Conservation (phyloP, 768 basidiomycete species). For the Hortiboletus campestris region DNA sequence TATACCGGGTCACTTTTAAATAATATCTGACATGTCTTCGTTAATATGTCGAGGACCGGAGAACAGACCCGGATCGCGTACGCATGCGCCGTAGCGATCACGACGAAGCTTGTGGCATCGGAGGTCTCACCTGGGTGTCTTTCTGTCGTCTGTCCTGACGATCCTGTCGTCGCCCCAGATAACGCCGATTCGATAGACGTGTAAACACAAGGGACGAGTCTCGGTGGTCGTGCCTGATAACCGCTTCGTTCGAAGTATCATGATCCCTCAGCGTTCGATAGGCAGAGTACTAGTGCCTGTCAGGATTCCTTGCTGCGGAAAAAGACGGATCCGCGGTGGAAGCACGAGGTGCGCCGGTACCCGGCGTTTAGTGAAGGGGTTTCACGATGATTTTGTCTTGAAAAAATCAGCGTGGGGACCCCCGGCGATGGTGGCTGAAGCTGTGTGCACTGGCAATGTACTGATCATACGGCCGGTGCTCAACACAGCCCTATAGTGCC, state of each 20-base stretch:
- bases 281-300: background rate
- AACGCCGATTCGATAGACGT: conserved; percentile 29
- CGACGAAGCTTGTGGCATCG: background rate
- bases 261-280: background rate
- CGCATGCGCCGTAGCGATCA: background rate
- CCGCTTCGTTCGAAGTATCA: background rate
- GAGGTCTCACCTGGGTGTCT: conserved; percentile 24
- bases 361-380: background rate
- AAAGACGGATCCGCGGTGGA: background rate
- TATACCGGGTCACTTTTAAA: conserved; percentile 17
- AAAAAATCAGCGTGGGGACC: background rate
- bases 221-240: background rate
- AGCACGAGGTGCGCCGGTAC: background rate
- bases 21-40: conserved; percentile 22
- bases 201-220: conserved; percentile 17
- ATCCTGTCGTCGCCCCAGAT: conserved; percentile 30
- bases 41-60: background rate
- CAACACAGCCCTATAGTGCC: no score
- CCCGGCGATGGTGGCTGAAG: background rate
- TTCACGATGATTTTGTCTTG: background rate
- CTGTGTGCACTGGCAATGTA: background rate
- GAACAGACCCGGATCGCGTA: no score
- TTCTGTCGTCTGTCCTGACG: conserved; percentile 26
- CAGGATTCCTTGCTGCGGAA: background rate
- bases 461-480: no score